Conservation (phyloP, 306 rosid species). For the Sphenostylis stenocarpa region DNA sequence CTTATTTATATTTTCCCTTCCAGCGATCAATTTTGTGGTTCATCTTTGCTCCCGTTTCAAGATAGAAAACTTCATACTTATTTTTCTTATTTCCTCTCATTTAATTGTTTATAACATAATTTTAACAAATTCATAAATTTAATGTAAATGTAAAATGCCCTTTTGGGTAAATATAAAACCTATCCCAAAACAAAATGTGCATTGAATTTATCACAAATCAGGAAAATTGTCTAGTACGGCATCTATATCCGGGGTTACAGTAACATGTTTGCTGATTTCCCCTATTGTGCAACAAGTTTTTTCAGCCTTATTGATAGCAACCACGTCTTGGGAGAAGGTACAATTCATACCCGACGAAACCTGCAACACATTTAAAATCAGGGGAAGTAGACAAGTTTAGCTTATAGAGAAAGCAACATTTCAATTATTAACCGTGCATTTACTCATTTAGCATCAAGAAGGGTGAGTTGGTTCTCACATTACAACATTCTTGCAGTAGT, state of each 20-base stretch:
- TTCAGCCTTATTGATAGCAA: slow-evolving; percentile 60
- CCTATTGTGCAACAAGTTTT: slow-evolving; percentile 61
- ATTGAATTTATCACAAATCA: slow-evolving; percentile 45
- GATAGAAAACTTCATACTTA: background rate
- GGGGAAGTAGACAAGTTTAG: slow-evolving; percentile 1
- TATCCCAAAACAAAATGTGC: background rate
- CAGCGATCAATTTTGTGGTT: background rate
- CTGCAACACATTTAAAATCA: slow-evolving; percentile 41
- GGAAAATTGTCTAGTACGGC: slow-evolving; percentile 45
- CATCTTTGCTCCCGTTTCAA: background rate
- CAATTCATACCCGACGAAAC: slow-evolving; percentile 76
- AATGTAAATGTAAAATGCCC: too few species aligned
- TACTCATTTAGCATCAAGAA: background rate
- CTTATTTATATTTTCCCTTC: background rate
- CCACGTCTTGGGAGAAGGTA: slow-evolving; percentile 64
- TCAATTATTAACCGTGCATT: background rate
- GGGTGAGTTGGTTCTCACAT: background rate
- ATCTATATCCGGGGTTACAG: slow-evolving; percentile 65
- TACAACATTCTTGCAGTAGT: background rate
- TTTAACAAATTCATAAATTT: background rate
- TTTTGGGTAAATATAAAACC: background rate
- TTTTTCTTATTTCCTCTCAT: background rate
- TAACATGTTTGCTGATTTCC: slow-evolving; percentile 64
- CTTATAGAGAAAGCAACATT: background rate
- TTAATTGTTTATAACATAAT: background rate